phyloP scores from a whole-genome alignment of 805 yeast genomes.

The Candida xiaguanensis region DNA sequence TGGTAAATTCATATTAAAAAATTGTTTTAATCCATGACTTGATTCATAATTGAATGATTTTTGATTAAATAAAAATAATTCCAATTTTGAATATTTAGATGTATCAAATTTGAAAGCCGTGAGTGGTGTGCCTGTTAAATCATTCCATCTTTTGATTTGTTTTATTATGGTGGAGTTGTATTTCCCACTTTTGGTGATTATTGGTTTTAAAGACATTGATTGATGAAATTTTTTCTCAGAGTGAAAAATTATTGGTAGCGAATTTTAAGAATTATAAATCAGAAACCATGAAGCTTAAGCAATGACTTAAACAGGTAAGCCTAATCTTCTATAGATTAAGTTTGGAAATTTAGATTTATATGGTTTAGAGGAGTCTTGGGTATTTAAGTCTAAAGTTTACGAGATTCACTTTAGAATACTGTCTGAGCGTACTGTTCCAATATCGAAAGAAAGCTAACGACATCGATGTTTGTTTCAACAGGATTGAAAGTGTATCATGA shows the following conservation, averaged over 20 bases:
- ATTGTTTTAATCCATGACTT: conserved; percentile 65
- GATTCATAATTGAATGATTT: conserved; percentile 36
- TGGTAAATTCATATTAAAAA: conserved; percentile 74
- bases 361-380: no score
- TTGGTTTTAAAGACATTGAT: conserved; percentile 5
- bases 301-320: no score
- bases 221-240: neutral
- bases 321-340: no score
- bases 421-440: no score
- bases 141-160: conserved; percentile 49
- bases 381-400: no score
- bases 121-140: conserved; percentile 46
- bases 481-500: no score
- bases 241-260: neutral
- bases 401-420: no score
- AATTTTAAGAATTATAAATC: no score
- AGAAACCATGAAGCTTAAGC: no score
- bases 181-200: conserved; percentile 8
- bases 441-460: no score
- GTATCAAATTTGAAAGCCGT: conserved; percentile 32
- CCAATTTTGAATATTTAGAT: conserved; percentile 33
- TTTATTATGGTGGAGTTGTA: conserved; percentile 35
- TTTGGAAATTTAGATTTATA: no score
- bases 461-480: no score
- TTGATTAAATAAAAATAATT: conserved; percentile 48